These are phyloP conservation scores for Zopfia rhizophila DNA, from an alignment of 2,329 filamentous ascomycete genomes.

Conservation along the genomic window DNA sequence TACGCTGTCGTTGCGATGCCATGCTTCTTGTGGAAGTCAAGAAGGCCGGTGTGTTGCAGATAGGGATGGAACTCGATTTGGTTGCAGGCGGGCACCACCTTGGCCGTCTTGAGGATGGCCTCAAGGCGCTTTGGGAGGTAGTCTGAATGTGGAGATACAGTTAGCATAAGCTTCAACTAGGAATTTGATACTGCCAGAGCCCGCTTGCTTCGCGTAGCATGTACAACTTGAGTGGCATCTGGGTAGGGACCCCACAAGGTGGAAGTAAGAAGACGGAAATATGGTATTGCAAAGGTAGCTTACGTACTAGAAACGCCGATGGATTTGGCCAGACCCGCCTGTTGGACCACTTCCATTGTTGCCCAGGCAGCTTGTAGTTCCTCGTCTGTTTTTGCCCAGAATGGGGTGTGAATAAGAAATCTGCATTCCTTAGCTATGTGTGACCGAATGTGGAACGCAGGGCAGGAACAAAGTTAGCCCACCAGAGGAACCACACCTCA, in stretches of 20 bases:
- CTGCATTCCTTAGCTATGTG: conserved; percentile 41
- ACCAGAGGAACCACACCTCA: no score
- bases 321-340: conserved; percentile 66
- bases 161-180: no score
- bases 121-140: conserved; percentile 66
- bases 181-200: no score
- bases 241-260: no score
- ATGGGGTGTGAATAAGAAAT: conserved; percentile 71
- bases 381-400: conserved; percentile 63
- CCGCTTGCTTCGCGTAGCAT: no score
- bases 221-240: no score
- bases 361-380: conserved; percentile 69
- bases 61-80: conserved; percentile 77
- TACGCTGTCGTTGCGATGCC: conserved; percentile 61
- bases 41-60: conserved; percentile 69
- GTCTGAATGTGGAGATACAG: no score
- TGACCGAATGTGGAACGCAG: neutral
- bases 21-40: conserved; percentile 63
- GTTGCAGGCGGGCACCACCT: conserved; percentile 69
- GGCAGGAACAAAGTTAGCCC: no score
- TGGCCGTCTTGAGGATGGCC: conserved; percentile 63
- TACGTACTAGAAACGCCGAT: conserved; percentile 74
- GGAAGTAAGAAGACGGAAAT: no score
- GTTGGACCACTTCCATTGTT: conserved; percentile 67
- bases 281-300: no score